These are phyloP conservation scores for Citrus medica DNA, from an alignment of 345 rosid species.

Conservation along the genomic window DNA sequence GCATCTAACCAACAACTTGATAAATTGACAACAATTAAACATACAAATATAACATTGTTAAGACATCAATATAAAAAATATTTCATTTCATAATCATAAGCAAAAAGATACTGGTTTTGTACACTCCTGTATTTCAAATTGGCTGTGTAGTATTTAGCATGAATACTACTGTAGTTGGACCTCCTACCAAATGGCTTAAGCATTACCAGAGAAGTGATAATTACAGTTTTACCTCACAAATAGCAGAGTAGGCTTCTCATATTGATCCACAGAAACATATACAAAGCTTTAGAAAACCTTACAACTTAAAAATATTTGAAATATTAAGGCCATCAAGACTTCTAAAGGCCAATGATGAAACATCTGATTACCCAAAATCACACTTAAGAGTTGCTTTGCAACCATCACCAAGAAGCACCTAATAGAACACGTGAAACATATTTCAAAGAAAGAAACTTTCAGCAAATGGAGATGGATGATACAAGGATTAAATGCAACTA, in stretches of 20 bases:
- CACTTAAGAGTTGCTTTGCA: not conserved
- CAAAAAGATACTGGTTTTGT: not conserved
- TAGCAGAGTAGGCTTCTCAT: not conserved
- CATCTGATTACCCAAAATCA: not conserved
- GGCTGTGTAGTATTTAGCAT: not conserved
- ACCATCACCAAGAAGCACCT: not conserved
- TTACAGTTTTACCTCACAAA: not conserved
- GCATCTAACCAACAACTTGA: not conserved
- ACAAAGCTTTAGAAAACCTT: not conserved
- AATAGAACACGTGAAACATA: not conserved
- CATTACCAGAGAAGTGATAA: not conserved
- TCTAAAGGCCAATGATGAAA: not conserved
- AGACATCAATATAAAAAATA: not conserved
- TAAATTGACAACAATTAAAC: not conserved
- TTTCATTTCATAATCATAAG: not conserved
- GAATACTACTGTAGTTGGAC: not conserved
- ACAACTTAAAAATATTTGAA: not conserved
- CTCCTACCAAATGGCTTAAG: not conserved
- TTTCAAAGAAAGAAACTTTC: not conserved
- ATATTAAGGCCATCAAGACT: not conserved
- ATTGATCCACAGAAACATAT: not conserved
- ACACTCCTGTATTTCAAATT: not conserved
- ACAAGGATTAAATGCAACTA: not conserved
- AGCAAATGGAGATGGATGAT: not conserved
- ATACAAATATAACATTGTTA: not conserved